These are phyloP conservation scores for Saccharomyces hybrid DNA, from an alignment of 1,139 yeast species.

Conservation along the genomic window DNA sequence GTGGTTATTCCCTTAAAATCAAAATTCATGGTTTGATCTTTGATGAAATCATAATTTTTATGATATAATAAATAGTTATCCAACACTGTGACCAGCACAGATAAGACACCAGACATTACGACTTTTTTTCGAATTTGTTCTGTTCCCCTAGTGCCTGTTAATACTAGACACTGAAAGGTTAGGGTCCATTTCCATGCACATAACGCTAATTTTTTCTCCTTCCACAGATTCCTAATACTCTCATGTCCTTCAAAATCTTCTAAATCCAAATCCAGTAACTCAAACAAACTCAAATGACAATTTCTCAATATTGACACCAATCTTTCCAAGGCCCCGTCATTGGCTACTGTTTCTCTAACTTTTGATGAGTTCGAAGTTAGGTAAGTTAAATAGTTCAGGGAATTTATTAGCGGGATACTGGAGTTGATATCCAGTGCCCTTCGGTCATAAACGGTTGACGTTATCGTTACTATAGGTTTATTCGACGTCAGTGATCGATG, in stretches of 20 bases:
- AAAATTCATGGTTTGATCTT: slow-evolving; percentile 22
- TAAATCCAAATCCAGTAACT: slow-evolving; percentile 15
- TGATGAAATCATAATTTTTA: slow-evolving; percentile 32
- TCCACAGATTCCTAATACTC: slow-evolving; percentile 21
- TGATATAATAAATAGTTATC: slow-evolving; percentile 59
- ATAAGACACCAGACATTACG: slow-evolving; percentile 85
- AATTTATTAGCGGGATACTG: slow-evolving; percentile 83
- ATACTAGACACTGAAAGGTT: slow-evolving; percentile 84
- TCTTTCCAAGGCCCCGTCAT: slow-evolving; percentile 89
- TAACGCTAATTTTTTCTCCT: slow-evolving; percentile 39
- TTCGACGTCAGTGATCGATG: slow-evolving; percentile 70
- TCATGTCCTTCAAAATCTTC: slow-evolving; percentile 16
- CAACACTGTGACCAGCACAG: slow-evolving; percentile 81
- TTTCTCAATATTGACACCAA: slow-evolving; percentile 79
- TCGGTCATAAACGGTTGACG: slow-evolving; percentile 82
- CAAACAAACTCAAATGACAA: slow-evolving; percentile 42
- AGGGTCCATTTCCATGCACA: slow-evolving; percentile 96
- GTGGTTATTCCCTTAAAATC: slow-evolving; percentile 14
- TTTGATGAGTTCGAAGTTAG: slow-evolving; percentile 79
- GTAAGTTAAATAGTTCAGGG: slow-evolving; percentile 81
- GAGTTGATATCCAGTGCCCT: slow-evolving; percentile 88
- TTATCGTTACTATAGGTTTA: slow-evolving; percentile 84
- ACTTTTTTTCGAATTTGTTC: slow-evolving; percentile 78
- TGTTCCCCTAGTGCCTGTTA: slow-evolving; percentile 88
- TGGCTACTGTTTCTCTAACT: slow-evolving; percentile 80